Percentiles rank a stretch among this genome's conserved stretches.
Evolutionary conservation across 2,329 filamentous ascomycete genomes (phyloP).

Genomic region (Aspergillus sergii): DNA sequence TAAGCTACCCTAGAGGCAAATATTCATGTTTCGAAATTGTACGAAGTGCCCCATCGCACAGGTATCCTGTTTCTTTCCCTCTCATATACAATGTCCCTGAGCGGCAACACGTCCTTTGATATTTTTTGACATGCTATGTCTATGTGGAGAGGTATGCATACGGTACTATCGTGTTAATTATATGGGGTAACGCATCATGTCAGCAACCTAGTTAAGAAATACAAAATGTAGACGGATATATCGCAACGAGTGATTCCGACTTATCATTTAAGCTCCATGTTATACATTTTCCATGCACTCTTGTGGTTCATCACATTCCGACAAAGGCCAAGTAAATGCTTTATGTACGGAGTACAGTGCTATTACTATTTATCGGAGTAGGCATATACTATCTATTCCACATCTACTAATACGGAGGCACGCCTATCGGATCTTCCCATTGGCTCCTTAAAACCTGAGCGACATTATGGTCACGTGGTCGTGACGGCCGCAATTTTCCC

Average conservation of each 20-base stretch:
- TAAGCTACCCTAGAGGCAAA: background rate
- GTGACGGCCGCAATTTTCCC: slow-evolving; percentile 27
- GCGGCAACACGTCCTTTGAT: background rate
- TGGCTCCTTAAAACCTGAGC: background rate
- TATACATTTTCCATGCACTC: background rate
- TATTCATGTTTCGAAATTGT: background rate
- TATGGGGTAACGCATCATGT: background rate
- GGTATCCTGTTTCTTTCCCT: background rate
- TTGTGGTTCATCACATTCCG: background rate
- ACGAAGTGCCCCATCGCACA: background rate
- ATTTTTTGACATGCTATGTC: background rate
- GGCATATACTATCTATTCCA: background rate
- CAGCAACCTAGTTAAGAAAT: background rate
- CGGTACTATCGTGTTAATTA: background rate
- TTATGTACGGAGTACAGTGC: background rate
- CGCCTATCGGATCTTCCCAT: background rate
- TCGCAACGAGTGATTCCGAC: background rate
- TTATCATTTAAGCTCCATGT: background rate
- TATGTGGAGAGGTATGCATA: background rate
- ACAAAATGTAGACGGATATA: background rate
- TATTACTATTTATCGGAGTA: background rate
- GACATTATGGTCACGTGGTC: slow-evolving; percentile 16
- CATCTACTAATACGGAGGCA: background rate
- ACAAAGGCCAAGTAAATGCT: background rate
- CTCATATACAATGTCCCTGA: background rate